phyloP scores from a whole-genome alignment of 306 rosid species.

The Gillenia trifoliata region DNA sequence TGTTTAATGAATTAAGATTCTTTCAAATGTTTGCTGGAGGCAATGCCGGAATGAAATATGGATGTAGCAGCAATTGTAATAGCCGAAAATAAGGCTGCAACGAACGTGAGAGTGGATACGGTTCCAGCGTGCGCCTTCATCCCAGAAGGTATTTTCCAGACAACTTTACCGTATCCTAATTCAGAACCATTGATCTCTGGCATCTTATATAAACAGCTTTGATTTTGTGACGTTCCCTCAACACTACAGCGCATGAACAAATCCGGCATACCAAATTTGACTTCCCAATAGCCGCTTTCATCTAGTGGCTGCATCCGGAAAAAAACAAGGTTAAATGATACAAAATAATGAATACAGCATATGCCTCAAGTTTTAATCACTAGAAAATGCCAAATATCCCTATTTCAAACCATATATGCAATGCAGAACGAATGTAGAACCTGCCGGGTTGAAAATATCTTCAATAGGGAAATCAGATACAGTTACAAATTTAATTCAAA shows the following conservation, averaged over 20 bases:
- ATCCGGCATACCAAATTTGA: slow-evolving; percentile 59
- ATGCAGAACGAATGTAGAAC: not conserved
- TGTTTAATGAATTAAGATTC: slow-evolving; percentile 23
- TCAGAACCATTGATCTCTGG: slow-evolving; percentile 22
- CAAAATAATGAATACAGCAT: not conserved
- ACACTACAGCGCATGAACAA: slow-evolving; percentile 46
- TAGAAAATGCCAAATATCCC: not conserved
- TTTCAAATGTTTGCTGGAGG: slow-evolving; percentile 26
- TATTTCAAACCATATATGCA: not conserved
- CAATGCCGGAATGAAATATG: slow-evolving; percentile 33
- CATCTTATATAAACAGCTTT: slow-evolving; percentile 40
- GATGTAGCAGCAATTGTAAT: slow-evolving; percentile 47
- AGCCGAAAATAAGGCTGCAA: slow-evolving; percentile 53
- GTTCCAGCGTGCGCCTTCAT: slow-evolving; percentile 46
- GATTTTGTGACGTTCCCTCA: slow-evolving; percentile 26
- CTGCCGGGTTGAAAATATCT: not conserved
- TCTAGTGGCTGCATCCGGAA: slow-evolving; percentile 53
- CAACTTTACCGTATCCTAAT: slow-evolving; percentile 20
- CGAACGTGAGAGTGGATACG: slow-evolving; percentile 50
- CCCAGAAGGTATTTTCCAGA: slow-evolving; percentile 75
- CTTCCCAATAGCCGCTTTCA: slow-evolving; percentile 63
- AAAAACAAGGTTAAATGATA: not conserved
- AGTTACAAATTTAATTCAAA: not conserved
- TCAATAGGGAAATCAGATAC: not conserved
- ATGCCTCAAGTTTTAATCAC: not conserved